Evolutionary conservation across 129 eudicot genomes (phyloP).

Genomic region (Flaveria bidentis): DNA sequence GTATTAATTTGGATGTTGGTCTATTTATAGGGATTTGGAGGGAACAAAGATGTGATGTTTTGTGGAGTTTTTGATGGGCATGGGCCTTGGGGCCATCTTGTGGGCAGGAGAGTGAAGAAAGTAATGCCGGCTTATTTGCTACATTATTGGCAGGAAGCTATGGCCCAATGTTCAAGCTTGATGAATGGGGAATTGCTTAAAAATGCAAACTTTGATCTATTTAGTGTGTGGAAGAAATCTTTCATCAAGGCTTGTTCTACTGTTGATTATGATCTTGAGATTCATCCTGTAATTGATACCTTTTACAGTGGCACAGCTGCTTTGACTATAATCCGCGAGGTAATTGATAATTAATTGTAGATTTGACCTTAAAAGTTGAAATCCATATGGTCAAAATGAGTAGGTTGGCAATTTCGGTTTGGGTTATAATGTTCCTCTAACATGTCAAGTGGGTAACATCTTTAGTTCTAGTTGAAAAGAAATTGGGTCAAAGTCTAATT

Average conservation of each 20-base stretch:
- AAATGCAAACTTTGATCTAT: constrained; percentile 34
- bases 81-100: constrained; percentile 96
- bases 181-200: constrained; percentile 10
- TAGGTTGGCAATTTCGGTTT: neutral
- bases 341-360: constrained; percentile 21
- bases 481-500: neutral
- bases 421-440: neutral
- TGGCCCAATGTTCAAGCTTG: constrained; percentile 38
- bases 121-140: constrained; percentile 75
- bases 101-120: constrained; percentile 69
- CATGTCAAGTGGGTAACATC: neutral
- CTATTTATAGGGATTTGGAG: constrained; percentile 72
- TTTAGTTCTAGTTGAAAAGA: neutral
- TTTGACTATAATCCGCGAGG: constrained; percentile 73
- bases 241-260: constrained; percentile 67
- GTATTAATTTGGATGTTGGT: constrained; percentile 7
- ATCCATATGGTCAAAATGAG: neutral
- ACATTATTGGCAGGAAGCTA: constrained; percentile 67
- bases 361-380: neutral
- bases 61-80: constrained; percentile 98
- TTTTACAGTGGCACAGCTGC: constrained; percentile 86
- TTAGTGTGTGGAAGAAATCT: constrained; percentile 70
- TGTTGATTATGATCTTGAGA: constrained; percentile 73
- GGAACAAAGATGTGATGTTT: constrained; percentile 77
- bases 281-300: constrained; percentile 65